Percentiles rank a stretch among this genome's conserved stretches.
Conservation (phyloP, 305 asterid species). For the Fraxinus latifolia region DNA sequence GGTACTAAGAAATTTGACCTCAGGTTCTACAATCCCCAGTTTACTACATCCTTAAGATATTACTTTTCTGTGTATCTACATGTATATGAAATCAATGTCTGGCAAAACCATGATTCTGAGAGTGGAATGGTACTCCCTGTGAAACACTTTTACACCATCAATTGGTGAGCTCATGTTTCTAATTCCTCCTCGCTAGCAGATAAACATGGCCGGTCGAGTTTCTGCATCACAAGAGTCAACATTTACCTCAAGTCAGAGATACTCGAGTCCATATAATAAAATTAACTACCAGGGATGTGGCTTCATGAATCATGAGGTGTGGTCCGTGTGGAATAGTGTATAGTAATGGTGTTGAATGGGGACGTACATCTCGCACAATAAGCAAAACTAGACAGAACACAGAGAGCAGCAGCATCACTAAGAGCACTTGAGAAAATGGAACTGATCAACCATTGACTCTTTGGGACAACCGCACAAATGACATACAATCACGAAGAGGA, state of each 20-base stretch:
- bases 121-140: not conserved
- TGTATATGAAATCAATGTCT: not conserved
- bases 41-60: not conserved
- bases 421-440: not conserved
- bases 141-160: not conserved
- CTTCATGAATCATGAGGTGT: not conserved
- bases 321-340: not conserved
- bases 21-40: not conserved
- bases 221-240: slow-evolving; percentile 32
- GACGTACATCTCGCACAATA: not conserved
- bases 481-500: not conserved
- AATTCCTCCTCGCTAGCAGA: slow-evolving; percentile 20
- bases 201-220: slow-evolving; percentile 24
- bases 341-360: not conserved
- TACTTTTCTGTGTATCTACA: not conserved
- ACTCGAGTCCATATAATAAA: not conserved
- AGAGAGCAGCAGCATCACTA: not conserved
- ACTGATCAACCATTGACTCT: not conserved
- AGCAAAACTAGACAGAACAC: not conserved
- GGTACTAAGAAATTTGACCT: not conserved
- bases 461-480: not conserved
- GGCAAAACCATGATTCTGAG: not conserved
- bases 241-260: not conserved
- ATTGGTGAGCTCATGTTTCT: slow-evolving; percentile 7
- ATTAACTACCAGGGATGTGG: not conserved